Evolutionary conservation across 192 early-diverging fungal genomes (phyloP).

Genomic region (Coemansia guatemalensis): DNA sequence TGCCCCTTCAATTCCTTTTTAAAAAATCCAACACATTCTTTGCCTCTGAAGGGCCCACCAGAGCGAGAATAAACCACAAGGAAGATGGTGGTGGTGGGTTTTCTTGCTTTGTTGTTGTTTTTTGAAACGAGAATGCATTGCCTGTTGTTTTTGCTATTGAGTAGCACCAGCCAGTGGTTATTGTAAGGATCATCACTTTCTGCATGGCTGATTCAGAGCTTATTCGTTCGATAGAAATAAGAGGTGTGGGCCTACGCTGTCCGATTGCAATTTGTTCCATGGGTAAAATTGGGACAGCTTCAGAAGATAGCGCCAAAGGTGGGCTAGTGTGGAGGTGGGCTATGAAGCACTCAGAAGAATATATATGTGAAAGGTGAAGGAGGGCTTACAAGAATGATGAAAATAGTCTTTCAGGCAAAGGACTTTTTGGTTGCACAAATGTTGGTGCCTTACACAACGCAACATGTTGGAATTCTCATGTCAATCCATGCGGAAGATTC

Average conservation of each 20-base stretch:
- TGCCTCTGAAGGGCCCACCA: background rate
- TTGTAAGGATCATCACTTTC: background rate
- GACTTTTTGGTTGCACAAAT: background rate
- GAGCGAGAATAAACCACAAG: background rate
- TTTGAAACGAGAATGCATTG: background rate
- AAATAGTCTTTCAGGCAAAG: background rate
- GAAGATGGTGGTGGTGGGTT: background rate
- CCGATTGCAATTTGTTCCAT: background rate
- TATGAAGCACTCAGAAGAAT: background rate
- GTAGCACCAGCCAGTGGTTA: background rate
- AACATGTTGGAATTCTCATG: background rate
- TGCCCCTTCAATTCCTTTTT: conserved; percentile 7
- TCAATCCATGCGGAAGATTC: background rate
- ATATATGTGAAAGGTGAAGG: background rate
- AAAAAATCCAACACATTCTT: background rate
- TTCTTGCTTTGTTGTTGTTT: background rate
- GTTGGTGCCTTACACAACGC: background rate
- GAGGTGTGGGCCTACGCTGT: background rate
- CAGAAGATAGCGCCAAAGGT: too few relatives aligned
- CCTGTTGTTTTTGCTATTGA: background rate
- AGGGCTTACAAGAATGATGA: background rate
- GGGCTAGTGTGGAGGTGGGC: background rate
- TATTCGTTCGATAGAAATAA: background rate
- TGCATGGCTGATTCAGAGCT: background rate
- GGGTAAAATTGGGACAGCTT: background rate